Base-by-base conservation (phyloP, 2,329 filamentous ascomycete genomes). In the Fusarium sarcochroum region DNA sequence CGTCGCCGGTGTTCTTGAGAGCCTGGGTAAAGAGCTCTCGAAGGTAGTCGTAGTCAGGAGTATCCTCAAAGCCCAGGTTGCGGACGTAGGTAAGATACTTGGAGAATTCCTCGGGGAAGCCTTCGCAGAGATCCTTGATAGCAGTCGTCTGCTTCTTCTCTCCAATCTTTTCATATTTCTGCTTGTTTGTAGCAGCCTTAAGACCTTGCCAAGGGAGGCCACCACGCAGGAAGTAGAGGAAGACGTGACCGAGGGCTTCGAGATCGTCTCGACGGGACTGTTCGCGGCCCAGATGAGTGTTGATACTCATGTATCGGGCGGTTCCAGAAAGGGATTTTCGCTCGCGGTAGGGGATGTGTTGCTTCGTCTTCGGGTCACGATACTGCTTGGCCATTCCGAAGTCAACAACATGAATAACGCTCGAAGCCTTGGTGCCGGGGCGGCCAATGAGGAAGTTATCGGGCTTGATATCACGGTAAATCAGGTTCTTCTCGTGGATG, bases 361-460 rank as follows among this genome's bases (percentile, higher is more conserved):
- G 96, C 83, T 98, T 98, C 37, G 96, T 97, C 86, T 98, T 98
- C 58, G 96, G 96, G 75, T 99, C 96, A 74, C 96, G 91, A 81
- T 98, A 99, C 80, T 98, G 96, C 85, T 99, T 99, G 68, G 96
- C 96, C 96, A 99, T 98, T 76, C 96, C 96, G 76, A 99, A 99
- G 81, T 99, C 96, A 75, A 99, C 94, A 37, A 98, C 96, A 78
- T 99, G 95, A 72, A 99, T 98, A 58, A 98, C 94, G 79, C 98
- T 98, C 76, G 94, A 93, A n/a, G 93, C 88, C 83, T 98, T 98
- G 64, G 94, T 94, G 74, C 90, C 91, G 1, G 94, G 94, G 48
- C 95, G 90, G 55, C 96, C 96, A 75, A 98, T 98, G 68, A 99
- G 88, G 84, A 99, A 98, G 85, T 99, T 99, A 85, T 99, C 96